Percentiles rank a stretch among this genome's conserved stretches.
Evolutionary conservation across 805 yeast species (phyloP).

Genomic region (Candida cerambycidarum): DNA sequence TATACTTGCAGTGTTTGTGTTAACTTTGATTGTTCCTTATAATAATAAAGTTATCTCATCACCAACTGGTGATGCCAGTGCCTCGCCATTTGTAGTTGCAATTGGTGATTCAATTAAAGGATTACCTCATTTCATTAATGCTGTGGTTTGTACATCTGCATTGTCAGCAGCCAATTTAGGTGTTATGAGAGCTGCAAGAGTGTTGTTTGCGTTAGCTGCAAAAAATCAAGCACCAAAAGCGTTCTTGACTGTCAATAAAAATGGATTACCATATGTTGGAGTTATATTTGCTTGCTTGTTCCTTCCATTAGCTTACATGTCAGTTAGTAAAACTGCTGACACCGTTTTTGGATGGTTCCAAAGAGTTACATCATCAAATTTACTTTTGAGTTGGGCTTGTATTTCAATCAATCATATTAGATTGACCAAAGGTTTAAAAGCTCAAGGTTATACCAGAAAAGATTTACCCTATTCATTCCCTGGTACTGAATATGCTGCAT

Average conservation of each 20-base stretch:
- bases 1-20: slow-evolving; percentile 28
- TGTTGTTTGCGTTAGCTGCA: slow-evolving; percentile 36
- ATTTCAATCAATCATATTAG: slow-evolving; percentile 59
- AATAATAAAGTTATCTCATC: slow-evolving; percentile 24
- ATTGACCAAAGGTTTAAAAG: slow-evolving; percentile 43
- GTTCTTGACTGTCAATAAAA: slow-evolving; percentile 28
- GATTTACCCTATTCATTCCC: slow-evolving; percentile 26
- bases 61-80: slow-evolving; percentile 4
- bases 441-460: slow-evolving; percentile 19
- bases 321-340: slow-evolving; percentile 52
- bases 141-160: slow-evolving; percentile 39
- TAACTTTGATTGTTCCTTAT: slow-evolving; percentile 33
- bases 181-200: slow-evolving; percentile 29
- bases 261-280: slow-evolving; percentile 35
- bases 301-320: slow-evolving; percentile 33
- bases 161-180: slow-evolving; percentile 37
- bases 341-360: slow-evolving; percentile 71
- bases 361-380: slow-evolving; percentile 68
- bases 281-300: slow-evolving; percentile 22
- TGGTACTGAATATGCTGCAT: slow-evolving; percentile 31
- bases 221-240: slow-evolving; percentile 39
- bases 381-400: slow-evolving; percentile 57
- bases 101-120: slow-evolving; percentile 22
- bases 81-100: background rate
- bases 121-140: slow-evolving; percentile 38